Base-by-base conservation (phyloP, 805 yeast genomes). In the Kluyveromyces wickerhamii region DNA sequence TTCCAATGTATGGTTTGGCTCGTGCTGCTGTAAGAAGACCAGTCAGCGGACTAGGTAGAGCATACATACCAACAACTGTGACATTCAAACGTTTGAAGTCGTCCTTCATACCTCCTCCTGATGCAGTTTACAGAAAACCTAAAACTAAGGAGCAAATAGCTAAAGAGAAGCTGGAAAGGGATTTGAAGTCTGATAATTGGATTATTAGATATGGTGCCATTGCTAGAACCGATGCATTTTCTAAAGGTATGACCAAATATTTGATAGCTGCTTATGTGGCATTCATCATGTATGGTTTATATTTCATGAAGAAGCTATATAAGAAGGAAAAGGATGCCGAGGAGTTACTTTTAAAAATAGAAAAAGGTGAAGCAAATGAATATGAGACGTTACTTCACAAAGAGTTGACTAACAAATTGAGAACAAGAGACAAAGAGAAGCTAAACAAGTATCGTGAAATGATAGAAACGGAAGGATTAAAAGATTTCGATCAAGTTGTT, bases 241-340 rank as follows among this genome's bases (percentile, higher is more conserved):
- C 73, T 40, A 75, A 70, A 47, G 69, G 70, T 32, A 66, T 80
- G 66, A 77, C 87, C 5, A 72, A 73, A 45, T 74, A 69, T 51
- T 72, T 80, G 42, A 51, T 82, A 27, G 73, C 71, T n/a, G 69
- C 74, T 2, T 80, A 80, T 51, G 64, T 65, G 2, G 60, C 70
- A 7, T 71, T 79, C 48, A 53, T 76, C 19, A 62, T 71, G 14
- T 71, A 77, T 38, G 83, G 85, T 34, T 67, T 73, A 38, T 69
- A 68, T 49, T 76, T 77, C 52, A 77, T 81, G 75, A 66, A 74
- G 46, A 81, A 79, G 48, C 54, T 80, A 33, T 81, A 72, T 53
- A 59, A 65, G 29, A 77, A 77, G 56, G 89, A 82, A 41, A 63
- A 71, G 38, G 85, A 79, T 48, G 59, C 75, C 39, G 69, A 63